phyloP scores from a whole-genome alignment of 306 rosid species.

The Inga leiocalycina region DNA sequence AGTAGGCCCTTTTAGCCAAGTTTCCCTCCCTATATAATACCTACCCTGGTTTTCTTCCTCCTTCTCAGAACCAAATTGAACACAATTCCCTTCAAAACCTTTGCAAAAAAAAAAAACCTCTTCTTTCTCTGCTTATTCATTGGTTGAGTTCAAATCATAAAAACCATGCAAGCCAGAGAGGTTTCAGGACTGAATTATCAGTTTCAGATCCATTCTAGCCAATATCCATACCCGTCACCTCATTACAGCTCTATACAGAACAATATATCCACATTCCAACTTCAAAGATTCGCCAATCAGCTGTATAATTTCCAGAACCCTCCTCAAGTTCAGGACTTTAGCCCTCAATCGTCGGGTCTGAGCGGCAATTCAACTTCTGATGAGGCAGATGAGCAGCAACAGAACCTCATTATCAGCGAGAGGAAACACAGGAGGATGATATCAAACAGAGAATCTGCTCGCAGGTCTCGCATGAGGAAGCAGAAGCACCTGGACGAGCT shows the following conservation, averaged over 20 bases:
- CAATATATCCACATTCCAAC: constrained; percentile 45
- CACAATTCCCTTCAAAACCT: constrained; percentile 37
- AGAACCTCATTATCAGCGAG: constrained; percentile 73
- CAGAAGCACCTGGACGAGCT: constrained; percentile 96
- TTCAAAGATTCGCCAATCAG: constrained; percentile 47
- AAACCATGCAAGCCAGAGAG: constrained; percentile 70
- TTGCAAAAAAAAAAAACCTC: neutral
- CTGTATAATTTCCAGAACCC: constrained; percentile 51
- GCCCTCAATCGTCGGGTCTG: constrained; percentile 63
- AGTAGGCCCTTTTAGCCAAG: constrained; percentile 47
- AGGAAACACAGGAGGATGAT: constrained; percentile 94
- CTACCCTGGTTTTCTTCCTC: constrained; percentile 35
- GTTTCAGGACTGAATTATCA: constrained; percentile 50
- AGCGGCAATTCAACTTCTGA: constrained; percentile 89
- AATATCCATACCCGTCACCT: constrained; percentile 43
- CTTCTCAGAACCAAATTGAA: constrained; percentile 40
- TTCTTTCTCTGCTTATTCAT: neutral
- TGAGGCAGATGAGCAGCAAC: constrained; percentile 81
- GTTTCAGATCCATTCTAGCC: constrained; percentile 45
- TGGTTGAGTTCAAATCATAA: neutral
- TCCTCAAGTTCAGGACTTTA: constrained; percentile 50
- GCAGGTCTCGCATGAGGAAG: constrained; percentile 96
- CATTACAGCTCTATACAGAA: constrained; percentile 48
- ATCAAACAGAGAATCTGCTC: constrained; percentile 93
- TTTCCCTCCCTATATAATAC: constrained; percentile 65